Evolutionary conservation across 768 basidiomycete genomes (phyloP), one percentile per base, ranked within the genome.

Genomic region (Lentinula aciculospora): DNA sequence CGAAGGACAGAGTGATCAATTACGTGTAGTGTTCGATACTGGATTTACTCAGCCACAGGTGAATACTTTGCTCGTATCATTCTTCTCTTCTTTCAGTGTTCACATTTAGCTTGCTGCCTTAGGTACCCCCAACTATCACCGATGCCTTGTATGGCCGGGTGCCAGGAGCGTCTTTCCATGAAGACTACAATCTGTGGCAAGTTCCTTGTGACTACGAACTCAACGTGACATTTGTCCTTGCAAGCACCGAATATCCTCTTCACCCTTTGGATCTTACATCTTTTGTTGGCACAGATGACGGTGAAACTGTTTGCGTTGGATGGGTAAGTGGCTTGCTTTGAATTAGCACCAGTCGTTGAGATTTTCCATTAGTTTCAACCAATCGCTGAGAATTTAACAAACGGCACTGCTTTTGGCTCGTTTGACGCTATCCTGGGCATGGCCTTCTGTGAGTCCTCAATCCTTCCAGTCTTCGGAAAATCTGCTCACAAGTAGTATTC

Each of bases 101-200:
- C n/a, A n/a, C n/a, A n/a, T n/a, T n/a, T n/a, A n/a, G n/a, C n/a
- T n/a, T n/a, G n/a, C n/a, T n/a, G n/a, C 21, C 17, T 39, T 63
- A 61, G 39, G 58, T 66, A 25, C 61, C 51, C 13, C 53, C 56
- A 8, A 21, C 36, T 21, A 51, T 65, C 19, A 19, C 62, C 13
- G 67, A 68, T 53, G 68, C 64, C 6, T 63, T 69, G 31, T 69
- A 69, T 42, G 60, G 60, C 23, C 47, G 62, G 3, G 56, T 68
- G n/a, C 61, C 61, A 1, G 64, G 63, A n/a, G 67, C 68, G 15
- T 36, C 54, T 2, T 60, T 53, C 29, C 29, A 60, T 12, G 44
- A 25, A 15, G 36, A 4, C 3, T 47, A 44, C 34, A 51, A 55
- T 17, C 25, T 34, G 44, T 65, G 65, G 65, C 29, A 37, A 12